phyloP scores from a whole-genome alignment of 75 land plant genomes.

The Picea sitchensis region DNA sequence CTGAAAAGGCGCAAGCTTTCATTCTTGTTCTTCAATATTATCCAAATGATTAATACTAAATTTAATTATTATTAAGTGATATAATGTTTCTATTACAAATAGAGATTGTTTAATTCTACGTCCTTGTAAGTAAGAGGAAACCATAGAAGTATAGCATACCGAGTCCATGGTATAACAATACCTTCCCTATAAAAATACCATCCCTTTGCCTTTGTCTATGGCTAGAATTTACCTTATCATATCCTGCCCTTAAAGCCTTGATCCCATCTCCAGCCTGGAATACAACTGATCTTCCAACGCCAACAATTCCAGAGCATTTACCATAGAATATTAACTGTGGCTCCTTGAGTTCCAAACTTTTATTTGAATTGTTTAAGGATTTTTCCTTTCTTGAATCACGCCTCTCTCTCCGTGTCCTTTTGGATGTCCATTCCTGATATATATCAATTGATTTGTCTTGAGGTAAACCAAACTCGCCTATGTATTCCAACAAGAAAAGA shows the following conservation, averaged over 20 bases:
- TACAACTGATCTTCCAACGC: slow-evolving; percentile 44
- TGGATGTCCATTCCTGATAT: slow-evolving; percentile 71
- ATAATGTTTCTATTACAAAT: too few relatives aligned
- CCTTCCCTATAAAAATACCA: background rate
- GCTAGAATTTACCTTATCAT: slow-evolving; percentile 75
- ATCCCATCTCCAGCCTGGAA: slow-evolving; percentile 14
- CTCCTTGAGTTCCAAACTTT: slow-evolving; percentile 11
- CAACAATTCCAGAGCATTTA: slow-evolving; percentile 80
- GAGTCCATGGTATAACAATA: background rate
- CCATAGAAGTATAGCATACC: background rate
- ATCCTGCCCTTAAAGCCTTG: slow-evolving; percentile 47
- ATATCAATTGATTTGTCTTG: slow-evolving; percentile 18
- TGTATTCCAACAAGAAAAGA: slow-evolving; percentile 12
- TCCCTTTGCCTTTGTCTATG: background rate
- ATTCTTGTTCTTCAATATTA: too few relatives aligned
- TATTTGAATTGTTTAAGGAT: slow-evolving; percentile 7
- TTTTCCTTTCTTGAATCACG: slow-evolving; percentile 34
- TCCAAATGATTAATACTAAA: too few relatives aligned
- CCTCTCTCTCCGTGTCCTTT: slow-evolving; percentile 65
- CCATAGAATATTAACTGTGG: slow-evolving; percentile 92
- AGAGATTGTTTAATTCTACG: too few relatives aligned
- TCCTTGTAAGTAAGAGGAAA: background rate
- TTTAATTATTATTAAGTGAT: too few relatives aligned
- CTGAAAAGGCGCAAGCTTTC: too few relatives aligned
- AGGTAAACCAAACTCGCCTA: slow-evolving; percentile 18